Evolutionary conservation across 1,284 basidiomycete genomes (phyloP), one percentile per base, ranked within the genome.

Genomic region (Austroboletus niveus): DNA sequence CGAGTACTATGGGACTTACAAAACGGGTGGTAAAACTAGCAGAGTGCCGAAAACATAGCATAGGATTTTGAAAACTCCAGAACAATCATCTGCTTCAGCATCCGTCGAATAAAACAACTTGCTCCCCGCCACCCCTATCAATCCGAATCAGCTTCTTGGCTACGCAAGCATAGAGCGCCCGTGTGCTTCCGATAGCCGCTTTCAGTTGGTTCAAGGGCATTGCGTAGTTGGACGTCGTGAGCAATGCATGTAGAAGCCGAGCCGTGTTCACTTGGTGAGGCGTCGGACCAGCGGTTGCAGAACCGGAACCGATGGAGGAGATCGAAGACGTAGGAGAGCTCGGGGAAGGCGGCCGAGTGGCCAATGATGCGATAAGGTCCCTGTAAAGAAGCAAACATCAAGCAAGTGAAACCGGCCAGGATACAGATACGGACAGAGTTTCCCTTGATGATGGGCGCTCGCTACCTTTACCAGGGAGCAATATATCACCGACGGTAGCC

Each of bases 131-230:
- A 29, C 84, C 80, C 44, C 88, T 73, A 47, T 90, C 87, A 56
- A 90, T 88, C 68, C 81, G 86, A 53, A 90, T 64, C 46, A 90
- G 68, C 51, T 85, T 75, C 69, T 89, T 90, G 22, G 84, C 85
- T 11, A 89, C 84, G 60, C 87, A 86, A 2, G 72, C 78, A 61
- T 85, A 87, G 8, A 87, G 63, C 10, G 82, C 77, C 47, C 80
- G 73, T 15, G 79, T 82, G 17, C 71, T 65, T 52, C 75, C 71
- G n/a, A 89, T 68, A n/a, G 74, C 64, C 45, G 79, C 79, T 66
- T 88, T 89, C 14, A 84, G 71, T 55, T 75, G 75, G 54, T 77
- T 80, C n/a, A 90, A 65, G 5, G 85, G 72, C 65, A 88, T 72
- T 14, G 82, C 71, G 52, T 80, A 77, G 35, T 73, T 68, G 0